Evolutionary conservation across 768 basidiomycete genomes (phyloP), one percentile per base, ranked within the genome.

Genomic region (Phanerochaete sordida): DNA sequence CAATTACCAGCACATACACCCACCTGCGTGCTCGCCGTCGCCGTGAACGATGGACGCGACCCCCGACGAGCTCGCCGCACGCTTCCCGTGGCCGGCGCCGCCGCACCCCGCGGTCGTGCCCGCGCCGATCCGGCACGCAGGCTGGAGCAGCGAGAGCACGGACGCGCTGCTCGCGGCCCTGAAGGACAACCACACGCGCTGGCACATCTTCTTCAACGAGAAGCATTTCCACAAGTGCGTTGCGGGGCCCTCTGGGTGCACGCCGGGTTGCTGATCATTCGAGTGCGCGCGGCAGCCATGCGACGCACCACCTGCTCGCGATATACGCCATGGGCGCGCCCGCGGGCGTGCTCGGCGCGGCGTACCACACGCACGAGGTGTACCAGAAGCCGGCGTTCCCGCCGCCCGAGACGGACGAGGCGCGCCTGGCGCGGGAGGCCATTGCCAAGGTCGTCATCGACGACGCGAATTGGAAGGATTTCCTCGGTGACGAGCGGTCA

Each of bases 301-400:
- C 80, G 39, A 73, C 81, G 6, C 86, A 88, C 64, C 83, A 81
- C 31, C 63, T 81, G 16, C 67, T 87, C 24, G 83, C 85, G 5
- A 77, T 84, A 2, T 90, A 84, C 75, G 76, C 77, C 0, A 69
- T 91, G 12, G 89, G 88, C 1, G 87, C 81, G 0, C 72, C 77
- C 15, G 70, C 69, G 0, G 61, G 68, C 12, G 65, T 81, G 43
- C 69, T 83, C 1, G 68, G 75, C 44, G 77, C 74, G 3, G 81
- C 77, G 2, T 82, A 80, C 64, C 62, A 70, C 4, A 72, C 65
- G 0, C 77, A 83, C 57, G 75, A 73, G 37, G 65, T 65, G 15
- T 77, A 76, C 56, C 74, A 75, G 65, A 69, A 68, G 1, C 73
- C 74, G 9, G 74, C 75, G 2, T 74, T 77, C 55, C 61, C 67